phyloP scores from a whole-genome alignment of 495 filamentous ascomycete species.

The Xylaria sp. region DNA sequence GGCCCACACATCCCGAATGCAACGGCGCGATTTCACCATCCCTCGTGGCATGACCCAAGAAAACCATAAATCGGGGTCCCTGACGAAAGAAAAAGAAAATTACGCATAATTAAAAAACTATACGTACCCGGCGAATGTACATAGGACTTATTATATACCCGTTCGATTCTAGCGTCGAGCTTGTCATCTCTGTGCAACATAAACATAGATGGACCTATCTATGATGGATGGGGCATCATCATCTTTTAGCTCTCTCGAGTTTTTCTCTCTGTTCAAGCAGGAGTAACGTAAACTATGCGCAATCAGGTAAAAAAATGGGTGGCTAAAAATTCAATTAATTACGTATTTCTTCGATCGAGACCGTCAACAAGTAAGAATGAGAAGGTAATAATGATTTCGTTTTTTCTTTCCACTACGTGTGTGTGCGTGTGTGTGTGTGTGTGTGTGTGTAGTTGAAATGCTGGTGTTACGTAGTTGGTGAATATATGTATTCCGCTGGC shows the following conservation, averaged over 20 bases:
- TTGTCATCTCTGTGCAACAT: background rate
- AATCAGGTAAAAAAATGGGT: background rate
- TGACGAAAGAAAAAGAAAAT: too few relatives aligned
- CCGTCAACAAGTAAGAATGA: background rate
- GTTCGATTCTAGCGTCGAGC: constrained; percentile 1
- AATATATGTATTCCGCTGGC: background rate
- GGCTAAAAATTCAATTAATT: background rate
- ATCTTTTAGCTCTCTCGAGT: too few relatives aligned
- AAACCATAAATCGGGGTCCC: background rate
- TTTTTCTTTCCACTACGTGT: background rate
- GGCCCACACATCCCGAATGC: background rate
- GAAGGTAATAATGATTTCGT: background rate
- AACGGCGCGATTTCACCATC: constrained; percentile 2
- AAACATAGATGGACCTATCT: background rate
- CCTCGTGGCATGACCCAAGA: constrained; percentile 12
- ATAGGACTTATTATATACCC: background rate
- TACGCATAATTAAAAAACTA: background rate
- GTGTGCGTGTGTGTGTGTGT: too few relatives aligned
- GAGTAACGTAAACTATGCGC: background rate
- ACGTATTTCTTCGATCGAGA: background rate
- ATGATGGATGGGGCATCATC: background rate
- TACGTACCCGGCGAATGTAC: background rate
- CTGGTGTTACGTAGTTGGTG: background rate
- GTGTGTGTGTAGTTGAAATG: background rate
- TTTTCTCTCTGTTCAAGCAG: background rate